Conservation (phyloP, 2,329 filamentous ascomycete species). For the Cytospora piceae region DNA sequence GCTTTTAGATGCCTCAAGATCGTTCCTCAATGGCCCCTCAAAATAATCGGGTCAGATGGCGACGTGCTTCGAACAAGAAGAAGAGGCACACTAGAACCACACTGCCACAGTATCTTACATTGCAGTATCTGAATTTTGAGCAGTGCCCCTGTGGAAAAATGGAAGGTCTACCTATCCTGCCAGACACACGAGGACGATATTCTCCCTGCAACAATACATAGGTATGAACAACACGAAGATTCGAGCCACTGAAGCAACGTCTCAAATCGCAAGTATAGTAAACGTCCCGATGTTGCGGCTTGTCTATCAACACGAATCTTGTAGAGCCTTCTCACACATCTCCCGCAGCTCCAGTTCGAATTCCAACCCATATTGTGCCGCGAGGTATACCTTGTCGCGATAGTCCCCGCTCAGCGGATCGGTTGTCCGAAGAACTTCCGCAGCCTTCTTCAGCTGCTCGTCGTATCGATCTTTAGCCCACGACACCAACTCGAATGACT, state of each 20-base stretch:
- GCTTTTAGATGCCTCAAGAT: neutral
- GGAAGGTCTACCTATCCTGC: no score
- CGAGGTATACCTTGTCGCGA: neutral
- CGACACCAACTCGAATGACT: neutral
- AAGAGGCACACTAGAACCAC: no score
- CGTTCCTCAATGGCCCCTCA: neutral
- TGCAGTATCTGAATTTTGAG: no score
- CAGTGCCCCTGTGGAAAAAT: no score
- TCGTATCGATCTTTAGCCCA: neutral
- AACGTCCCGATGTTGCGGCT: neutral
- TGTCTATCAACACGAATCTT: neutral
- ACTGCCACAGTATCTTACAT: no score
- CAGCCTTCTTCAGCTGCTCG: constrained; percentile 1
- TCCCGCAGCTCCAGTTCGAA: constrained; percentile 4
- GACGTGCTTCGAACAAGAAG: neutral
- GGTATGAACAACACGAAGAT: no score
- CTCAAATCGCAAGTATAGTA: neutral
- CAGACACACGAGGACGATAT: no score
- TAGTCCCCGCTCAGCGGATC: neutral
- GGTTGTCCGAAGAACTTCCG: neutral
- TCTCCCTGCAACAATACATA: no score
- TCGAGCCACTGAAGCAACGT: neutral
- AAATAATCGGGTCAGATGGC: neutral
- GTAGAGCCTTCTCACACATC: neutral
- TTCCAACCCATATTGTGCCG: neutral